These are phyloP conservation scores for Pythium grandisporangium DNA, from an alignment of 352 stramenopile genomes.

Conservation along the genomic window DNA sequence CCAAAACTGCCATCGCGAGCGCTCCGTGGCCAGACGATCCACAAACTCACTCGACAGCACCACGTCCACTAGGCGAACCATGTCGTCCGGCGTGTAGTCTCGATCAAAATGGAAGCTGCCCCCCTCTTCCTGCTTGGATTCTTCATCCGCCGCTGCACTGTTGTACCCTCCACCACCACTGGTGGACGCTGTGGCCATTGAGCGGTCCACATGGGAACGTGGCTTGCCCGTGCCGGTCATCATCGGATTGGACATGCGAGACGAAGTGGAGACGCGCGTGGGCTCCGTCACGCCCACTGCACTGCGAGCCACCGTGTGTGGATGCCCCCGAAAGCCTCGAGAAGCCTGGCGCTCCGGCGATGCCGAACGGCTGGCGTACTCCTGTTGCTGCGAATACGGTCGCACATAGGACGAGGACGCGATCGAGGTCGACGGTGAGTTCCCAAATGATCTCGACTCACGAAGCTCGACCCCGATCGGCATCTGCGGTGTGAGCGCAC, in stretches of 20 bases:
- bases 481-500: too few species aligned
- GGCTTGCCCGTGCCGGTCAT: too few species aligned
- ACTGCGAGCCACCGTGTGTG: too few species aligned
- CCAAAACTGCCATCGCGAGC: slow-evolving; percentile 77
- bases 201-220: background rate
- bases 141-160: slow-evolving; percentile 5
- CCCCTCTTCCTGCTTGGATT: slow-evolving; percentile 16
- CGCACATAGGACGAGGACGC: background rate
- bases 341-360: background rate
- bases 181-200: background rate
- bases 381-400: background rate
- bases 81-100: slow-evolving; percentile 58
- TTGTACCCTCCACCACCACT: slow-evolving; percentile 3
- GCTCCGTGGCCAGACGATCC: slow-evolving; percentile 42
- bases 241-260: background rate
- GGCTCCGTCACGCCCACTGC: too few species aligned
- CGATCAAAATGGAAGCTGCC: slow-evolving; percentile 61
- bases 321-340: too few species aligned
- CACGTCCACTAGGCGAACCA: slow-evolving; percentile 68
- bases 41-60: slow-evolving; percentile 67
- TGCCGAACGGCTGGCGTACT: background rate
- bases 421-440: too few species aligned
- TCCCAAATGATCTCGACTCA: too few species aligned
- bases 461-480: too few species aligned
- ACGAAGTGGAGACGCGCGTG: background rate